Conservation (phyloP, 768 basidiomycete genomes). For the Sarcomyxa edulis region DNA sequence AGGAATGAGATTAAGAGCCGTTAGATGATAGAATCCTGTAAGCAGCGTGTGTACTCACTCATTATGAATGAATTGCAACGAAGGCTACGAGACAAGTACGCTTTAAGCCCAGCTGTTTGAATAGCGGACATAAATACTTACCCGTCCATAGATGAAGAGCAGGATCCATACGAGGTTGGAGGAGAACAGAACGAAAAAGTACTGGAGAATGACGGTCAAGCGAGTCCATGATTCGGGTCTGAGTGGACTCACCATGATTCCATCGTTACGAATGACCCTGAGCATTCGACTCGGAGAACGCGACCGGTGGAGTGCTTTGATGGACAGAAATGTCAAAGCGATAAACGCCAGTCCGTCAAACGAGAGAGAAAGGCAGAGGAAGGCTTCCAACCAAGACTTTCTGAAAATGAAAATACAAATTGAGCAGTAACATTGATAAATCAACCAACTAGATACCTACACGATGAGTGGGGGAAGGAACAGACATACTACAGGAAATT, state of each 20-base stretch:
- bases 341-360: conserved; percentile 14
- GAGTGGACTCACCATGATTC: too few relatives aligned
- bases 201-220: too few relatives aligned
- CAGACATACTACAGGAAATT: conserved; percentile 6
- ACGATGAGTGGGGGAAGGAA: conserved; percentile 2
- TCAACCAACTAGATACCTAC: conserved; percentile 1
- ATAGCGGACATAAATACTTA: not conserved
- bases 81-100: not conserved
- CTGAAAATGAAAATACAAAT: not conserved
- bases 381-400: conserved; percentile 7
- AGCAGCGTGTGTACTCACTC: too few relatives aligned
- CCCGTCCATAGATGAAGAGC: conserved; percentile 11
- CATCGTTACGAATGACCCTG: conserved; percentile 11
- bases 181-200: conserved; percentile 16
- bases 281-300: conserved; percentile 2
- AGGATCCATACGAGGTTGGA: conserved; percentile 16
- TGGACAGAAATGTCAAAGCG: conserved; percentile 6
- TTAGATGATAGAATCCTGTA: not conserved
- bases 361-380: conserved; percentile 12
- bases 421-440: not conserved
- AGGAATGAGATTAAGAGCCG: not conserved
- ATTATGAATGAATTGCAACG: conserved; percentile 7
- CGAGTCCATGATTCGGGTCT: too few relatives aligned
- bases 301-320: not conserved
- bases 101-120: not conserved